A percentile compares a stretch with the other conserved stretches of the same genome.
Conservation (phyloP, 176 grass and related monocot genomes). For the Panicum miliaceum region DNA sequence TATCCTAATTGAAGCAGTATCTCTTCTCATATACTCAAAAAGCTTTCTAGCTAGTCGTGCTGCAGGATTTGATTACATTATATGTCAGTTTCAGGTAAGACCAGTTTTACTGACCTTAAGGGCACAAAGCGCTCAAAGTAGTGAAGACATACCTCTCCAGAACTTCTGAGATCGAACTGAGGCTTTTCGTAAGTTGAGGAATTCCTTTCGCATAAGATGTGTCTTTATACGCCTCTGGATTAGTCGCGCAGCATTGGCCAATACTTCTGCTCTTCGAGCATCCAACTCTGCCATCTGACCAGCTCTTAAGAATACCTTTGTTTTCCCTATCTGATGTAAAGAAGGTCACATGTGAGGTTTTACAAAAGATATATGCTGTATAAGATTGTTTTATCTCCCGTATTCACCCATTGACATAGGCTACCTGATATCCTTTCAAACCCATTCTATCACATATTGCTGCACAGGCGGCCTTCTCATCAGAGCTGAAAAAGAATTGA, state of each 20-base stretch:
- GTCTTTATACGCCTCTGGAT: constrained; percentile 87
- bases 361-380: constrained; percentile 37
- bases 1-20: constrained; percentile 85
- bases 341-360: constrained; percentile 22
- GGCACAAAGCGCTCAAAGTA: constrained; percentile 15
- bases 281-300: constrained; percentile 95
- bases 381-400: constrained; percentile 21
- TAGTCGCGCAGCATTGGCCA: constrained; percentile 65
- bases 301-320: constrained; percentile 95
- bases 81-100: constrained; percentile 40
- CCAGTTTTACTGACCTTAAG: not conserved
- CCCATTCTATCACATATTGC: constrained; percentile 90
- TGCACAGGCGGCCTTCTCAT: constrained; percentile 77
- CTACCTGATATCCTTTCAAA: constrained; percentile 94
- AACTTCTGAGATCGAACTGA: constrained; percentile 75
- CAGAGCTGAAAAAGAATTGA: constrained; percentile 59
- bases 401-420: constrained; percentile 48
- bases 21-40: constrained; percentile 75
- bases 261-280: constrained; percentile 85
- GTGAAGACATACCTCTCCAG: constrained; percentile 71
- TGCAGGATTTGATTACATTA: constrained; percentile 40
- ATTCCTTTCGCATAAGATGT: constrained; percentile 81
- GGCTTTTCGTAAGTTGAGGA: constrained; percentile 59
- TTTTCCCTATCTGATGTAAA: constrained; percentile 86
- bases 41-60: constrained; percentile 81